Conservation (phyloP, 139 green algal genomes). For the Eudorina sp. region DNA sequence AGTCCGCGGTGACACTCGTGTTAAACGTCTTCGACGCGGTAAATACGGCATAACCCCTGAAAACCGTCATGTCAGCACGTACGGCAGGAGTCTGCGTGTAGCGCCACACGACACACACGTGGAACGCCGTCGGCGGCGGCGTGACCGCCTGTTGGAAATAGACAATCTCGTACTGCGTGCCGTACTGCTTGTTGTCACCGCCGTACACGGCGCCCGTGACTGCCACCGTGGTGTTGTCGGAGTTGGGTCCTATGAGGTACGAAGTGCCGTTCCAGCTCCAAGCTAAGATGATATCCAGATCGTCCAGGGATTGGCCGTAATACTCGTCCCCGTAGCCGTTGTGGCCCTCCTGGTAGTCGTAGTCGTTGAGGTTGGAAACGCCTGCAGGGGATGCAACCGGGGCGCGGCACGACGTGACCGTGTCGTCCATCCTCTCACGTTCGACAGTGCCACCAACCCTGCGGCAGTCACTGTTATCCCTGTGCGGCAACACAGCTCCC, state of each 20-base stretch:
- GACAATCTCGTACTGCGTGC: constrained; percentile 6
- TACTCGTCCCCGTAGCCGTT: neutral
- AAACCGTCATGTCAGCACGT: neutral
- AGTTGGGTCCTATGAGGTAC: neutral
- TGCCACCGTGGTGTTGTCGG: neutral
- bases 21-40: neutral
- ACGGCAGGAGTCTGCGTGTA: neutral
- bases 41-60: neutral
- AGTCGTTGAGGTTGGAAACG: neutral
- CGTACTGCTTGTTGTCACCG: neutral
- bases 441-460: no score
- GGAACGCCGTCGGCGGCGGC: neutral
- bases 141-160: neutral
- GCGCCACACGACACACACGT: neutral
- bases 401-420: no score
- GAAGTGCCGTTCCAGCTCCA: neutral
- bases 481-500: no score
- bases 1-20: neutral
- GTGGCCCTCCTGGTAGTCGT: neutral
- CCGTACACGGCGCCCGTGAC: neutral
- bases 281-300: neutral
- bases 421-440: no score
- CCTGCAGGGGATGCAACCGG: neutral
- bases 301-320: neutral
- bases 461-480: no score